Conservation (phyloP, 169 alveolate genomes). For the Plasmodium knowlesi region DNA sequence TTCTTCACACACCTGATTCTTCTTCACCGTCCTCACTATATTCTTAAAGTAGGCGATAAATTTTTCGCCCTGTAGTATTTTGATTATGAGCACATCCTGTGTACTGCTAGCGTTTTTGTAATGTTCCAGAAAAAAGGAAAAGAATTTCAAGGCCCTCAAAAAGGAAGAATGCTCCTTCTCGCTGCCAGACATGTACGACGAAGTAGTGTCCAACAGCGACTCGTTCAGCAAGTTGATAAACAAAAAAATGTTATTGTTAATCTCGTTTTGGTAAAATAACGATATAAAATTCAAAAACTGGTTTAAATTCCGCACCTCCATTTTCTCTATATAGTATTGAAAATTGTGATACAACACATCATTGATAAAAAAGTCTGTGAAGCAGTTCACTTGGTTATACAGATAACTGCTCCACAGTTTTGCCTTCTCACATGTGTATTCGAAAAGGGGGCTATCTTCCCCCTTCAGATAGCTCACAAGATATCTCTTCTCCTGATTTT, state of each 20-base stretch:
- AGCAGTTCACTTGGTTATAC: constrained; percentile 21
- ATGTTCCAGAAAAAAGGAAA: constrained; percentile 63
- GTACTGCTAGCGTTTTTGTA: constrained; percentile 62
- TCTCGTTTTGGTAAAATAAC: constrained; percentile 45
- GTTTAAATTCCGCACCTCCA: constrained; percentile 48
- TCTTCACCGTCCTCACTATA: constrained; percentile 20
- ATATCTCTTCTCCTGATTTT: constrained; percentile 24
- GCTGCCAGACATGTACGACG: not conserved
- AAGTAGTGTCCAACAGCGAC: constrained; percentile 10
- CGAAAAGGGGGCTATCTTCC: not conserved
- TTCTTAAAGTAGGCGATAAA: constrained; percentile 50
- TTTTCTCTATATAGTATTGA: constrained; percentile 40
- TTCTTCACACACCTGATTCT: constrained; percentile 24
- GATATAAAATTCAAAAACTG: constrained; percentile 51
- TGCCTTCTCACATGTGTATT: not conserved
- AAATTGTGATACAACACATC: constrained; percentile 53
- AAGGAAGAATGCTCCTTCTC: constrained; percentile 7
- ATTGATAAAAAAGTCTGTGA: constrained; percentile 51
- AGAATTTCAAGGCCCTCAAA: constrained; percentile 42
- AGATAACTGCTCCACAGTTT: not conserved
- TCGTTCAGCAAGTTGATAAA: constrained; percentile 58
- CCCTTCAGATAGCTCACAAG: constrained; percentile 6
- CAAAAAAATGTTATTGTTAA: constrained; percentile 55
- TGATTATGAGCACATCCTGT: constrained; percentile 49
- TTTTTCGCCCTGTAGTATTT: constrained; percentile 28